Evolutionary conservation across 371 early-diverging fungal genomes (phyloP).

Genomic region (Phascolomyces articulosus): DNA sequence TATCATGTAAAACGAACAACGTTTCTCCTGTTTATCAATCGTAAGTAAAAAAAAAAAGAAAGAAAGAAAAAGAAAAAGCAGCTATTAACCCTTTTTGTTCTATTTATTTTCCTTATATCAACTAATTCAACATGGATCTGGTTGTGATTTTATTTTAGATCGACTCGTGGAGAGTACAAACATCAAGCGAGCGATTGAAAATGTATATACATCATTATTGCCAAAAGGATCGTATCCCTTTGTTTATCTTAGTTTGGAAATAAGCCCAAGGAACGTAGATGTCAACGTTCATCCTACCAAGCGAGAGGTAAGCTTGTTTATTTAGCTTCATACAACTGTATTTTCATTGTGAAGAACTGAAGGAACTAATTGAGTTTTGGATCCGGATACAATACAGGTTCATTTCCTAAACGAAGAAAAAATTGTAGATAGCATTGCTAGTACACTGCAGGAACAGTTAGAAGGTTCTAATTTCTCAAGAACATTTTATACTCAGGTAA

Average conservation of each 20-base stretch:
- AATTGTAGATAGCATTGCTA: slow-evolving; percentile 70
- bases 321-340: too few species aligned
- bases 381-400: too few species aligned
- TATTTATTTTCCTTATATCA: slow-evolving; percentile 8
- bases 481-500: slow-evolving; percentile 59
- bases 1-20: slow-evolving; percentile 77
- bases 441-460: slow-evolving; percentile 60
- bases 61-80: not conserved
- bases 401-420: slow-evolving; percentile 90
- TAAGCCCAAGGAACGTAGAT: slow-evolving; percentile 88
- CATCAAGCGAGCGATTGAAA: slow-evolving; percentile 81
- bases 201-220: slow-evolving; percentile 77
- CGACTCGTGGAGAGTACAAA: slow-evolving; percentile 85
- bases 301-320: slow-evolving; percentile 66
- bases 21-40: slow-evolving; percentile 94
- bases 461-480: slow-evolving; percentile 55
- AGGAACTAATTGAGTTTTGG: too few species aligned
- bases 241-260: slow-evolving; percentile 86
- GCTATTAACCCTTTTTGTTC: too few species aligned
- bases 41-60: slow-evolving; percentile 43
- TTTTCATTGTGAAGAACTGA: too few species aligned
- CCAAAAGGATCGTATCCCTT: slow-evolving; percentile 92
- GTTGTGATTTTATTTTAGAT: slow-evolving; percentile 55
- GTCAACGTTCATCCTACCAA: slow-evolving; percentile 99
- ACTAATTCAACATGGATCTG: too few species aligned